Conservation (phyloP, 2,329 filamentous ascomycete species). For the Cordyceps fumosorosea region DNA sequence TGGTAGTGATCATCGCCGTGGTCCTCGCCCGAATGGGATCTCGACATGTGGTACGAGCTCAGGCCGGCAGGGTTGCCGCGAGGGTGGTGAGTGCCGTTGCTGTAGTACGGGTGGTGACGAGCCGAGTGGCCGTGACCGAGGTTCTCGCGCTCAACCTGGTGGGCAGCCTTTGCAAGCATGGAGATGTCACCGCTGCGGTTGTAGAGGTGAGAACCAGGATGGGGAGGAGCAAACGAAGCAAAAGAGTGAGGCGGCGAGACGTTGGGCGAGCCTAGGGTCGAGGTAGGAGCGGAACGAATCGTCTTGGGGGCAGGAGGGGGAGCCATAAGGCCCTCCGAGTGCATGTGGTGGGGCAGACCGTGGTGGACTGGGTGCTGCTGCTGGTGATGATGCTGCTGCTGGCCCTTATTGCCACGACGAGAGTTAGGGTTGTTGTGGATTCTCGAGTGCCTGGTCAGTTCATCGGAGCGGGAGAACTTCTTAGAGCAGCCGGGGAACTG, state of each 20-base stretch:
- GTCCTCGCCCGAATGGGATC: constrained; percentile 77
- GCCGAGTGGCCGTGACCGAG: constrained; percentile 37
- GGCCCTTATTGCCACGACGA: constrained; percentile 78
- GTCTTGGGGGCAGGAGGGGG: constrained; percentile 69
- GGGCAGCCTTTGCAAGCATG: constrained; percentile 54
- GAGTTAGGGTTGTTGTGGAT: constrained; percentile 99
- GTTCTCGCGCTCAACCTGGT: constrained; percentile 56
- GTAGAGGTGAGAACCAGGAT: constrained; percentile 43
- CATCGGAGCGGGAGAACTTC: constrained; percentile 92
- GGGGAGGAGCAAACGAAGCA: constrained; percentile 57
- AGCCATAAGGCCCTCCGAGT: constrained; percentile 64
- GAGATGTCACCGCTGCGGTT: constrained; percentile 48
- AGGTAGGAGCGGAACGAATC: constrained; percentile 81
- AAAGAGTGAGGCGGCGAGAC: constrained; percentile 92
- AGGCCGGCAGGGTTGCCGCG: constrained; percentile 66
- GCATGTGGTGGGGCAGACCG: constrained; percentile 37
- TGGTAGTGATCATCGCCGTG: constrained; percentile 70
- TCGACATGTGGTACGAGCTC: constrained; percentile 89
- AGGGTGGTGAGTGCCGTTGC: constrained; percentile 38
- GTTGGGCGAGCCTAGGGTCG: constrained; percentile 84
- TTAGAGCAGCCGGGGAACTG: constrained; percentile 94
- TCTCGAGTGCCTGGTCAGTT: constrained; percentile 91
- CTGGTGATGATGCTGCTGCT: constrained; percentile 34
- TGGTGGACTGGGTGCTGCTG: constrained; percentile 32
- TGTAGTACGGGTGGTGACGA: constrained; percentile 50